Percentiles rank a stretch among this genome's conserved stretches.
Conservation (phyloP, 1,139 yeast genomes). For the Nakaseomyces sp. region DNA sequence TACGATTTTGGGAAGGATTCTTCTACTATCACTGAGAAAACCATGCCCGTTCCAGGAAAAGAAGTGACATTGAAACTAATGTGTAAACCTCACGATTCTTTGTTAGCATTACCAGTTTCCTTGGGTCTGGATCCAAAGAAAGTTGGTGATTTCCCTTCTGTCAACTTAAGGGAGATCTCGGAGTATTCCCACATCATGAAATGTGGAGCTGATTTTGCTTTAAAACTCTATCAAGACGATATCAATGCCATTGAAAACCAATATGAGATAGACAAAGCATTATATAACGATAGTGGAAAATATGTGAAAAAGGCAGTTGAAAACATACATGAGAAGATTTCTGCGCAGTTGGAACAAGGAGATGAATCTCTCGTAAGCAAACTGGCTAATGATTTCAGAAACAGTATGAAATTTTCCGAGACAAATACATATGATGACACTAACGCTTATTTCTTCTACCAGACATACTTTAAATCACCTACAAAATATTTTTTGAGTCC, state of each 20-base stretch:
- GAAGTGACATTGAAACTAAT: constrained; percentile 60
- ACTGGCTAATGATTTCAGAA: constrained; percentile 1
- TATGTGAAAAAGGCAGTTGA: constrained; percentile 50
- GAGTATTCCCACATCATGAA: constrained; percentile 53
- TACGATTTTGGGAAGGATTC: constrained; percentile 33
- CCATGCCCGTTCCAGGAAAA: constrained; percentile 51
- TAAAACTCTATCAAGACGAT: constrained; percentile 41
- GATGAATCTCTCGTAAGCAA: neutral
- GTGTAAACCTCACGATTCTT: constrained; percentile 54
- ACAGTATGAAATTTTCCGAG: constrained; percentile 17
- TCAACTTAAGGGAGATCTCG: constrained; percentile 31
- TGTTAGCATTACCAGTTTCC: constrained; percentile 55
- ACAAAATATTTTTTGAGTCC: constrained; percentile 61
- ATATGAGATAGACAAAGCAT: constrained; percentile 46
- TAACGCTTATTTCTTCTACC: constrained; percentile 52
- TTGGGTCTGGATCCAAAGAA: constrained; percentile 30
- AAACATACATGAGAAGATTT: constrained; percentile 43
- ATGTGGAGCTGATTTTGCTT: constrained; percentile 49
- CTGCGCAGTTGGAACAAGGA: constrained; percentile 15
- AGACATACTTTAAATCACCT: constrained; percentile 62
- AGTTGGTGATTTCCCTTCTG: constrained; percentile 39
- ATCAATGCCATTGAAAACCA: constrained; percentile 43
- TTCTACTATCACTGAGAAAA: constrained; percentile 27
- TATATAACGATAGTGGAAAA: constrained; percentile 53
- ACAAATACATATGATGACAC: constrained; percentile 29